A percentile compares a stretch with the other conserved stretches of the same genome.
These are phyloP conservation scores for Aspergillus cavernicola DNA, from an alignment of 495 filamentous ascomycete species.

Conservation along the genomic window DNA sequence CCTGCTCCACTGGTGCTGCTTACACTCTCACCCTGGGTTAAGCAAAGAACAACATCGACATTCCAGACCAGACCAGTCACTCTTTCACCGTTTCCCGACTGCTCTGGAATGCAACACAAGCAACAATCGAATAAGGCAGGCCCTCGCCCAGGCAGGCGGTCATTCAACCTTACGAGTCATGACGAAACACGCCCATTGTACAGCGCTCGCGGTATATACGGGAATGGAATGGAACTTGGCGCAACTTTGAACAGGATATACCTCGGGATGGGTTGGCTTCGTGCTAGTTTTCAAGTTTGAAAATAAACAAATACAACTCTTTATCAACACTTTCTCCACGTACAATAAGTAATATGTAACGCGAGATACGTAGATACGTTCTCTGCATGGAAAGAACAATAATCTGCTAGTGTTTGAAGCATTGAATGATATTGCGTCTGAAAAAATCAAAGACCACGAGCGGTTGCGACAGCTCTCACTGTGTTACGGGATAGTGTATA, in stretches of 20 bases:
- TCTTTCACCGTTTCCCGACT: neutral
- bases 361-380: too few relatives aligned
- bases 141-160: conserved; percentile 9
- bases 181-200: neutral
- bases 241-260: neutral
- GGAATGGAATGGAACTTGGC: neutral
- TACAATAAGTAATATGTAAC: too few relatives aligned
- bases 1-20: conserved; percentile 22
- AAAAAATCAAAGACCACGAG: too few relatives aligned
- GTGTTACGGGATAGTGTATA: too few relatives aligned
- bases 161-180: conserved; percentile 1
- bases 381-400: too few relatives aligned
- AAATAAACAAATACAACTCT: neutral
- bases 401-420: too few relatives aligned
- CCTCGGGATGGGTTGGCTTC: neutral
- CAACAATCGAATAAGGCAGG: neutral
- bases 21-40: conserved; percentile 31
- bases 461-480: too few relatives aligned
- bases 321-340: neutral
- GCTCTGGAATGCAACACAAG: neutral
- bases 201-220: conserved; percentile 4
- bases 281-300: neutral
- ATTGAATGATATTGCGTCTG: too few relatives aligned
- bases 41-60: neutral
- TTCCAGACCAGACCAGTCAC: neutral